A percentile compares a stretch with the other conserved stretches of the same genome.
Conservation (phyloP, 2,329 filamentous ascomycete genomes). For the Colletotrichum nymphaeae region DNA sequence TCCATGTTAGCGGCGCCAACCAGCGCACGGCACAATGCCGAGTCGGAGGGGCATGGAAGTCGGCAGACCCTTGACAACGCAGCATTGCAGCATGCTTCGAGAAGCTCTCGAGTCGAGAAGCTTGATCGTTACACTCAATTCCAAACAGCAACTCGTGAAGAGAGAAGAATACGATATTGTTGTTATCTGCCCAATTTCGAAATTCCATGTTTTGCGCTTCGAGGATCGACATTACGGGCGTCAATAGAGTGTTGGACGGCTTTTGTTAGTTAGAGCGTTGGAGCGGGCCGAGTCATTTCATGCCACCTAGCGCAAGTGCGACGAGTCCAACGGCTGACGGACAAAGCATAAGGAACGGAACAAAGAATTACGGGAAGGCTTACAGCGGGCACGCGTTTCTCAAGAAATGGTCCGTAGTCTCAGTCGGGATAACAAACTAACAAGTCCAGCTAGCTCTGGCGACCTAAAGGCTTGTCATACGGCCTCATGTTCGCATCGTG, state of each 20-base stretch:
- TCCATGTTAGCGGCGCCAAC: background rate
- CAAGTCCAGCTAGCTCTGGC: background rate
- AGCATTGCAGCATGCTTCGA: background rate
- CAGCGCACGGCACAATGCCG: conserved; percentile 27
- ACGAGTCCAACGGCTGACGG: background rate
- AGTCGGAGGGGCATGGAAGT: background rate
- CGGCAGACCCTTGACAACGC: background rate
- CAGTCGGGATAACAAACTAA: background rate
- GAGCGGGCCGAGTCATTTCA: background rate
- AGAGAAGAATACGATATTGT: background rate
- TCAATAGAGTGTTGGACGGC: background rate
- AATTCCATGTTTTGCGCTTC: background rate
- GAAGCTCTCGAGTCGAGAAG: background rate
- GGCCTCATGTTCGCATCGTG: background rate
- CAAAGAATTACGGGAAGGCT: background rate
- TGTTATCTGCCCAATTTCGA: background rate
- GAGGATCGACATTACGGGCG: background rate
- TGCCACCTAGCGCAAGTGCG: too few relatives aligned
- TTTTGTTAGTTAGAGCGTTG: background rate
- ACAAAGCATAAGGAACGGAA: background rate
- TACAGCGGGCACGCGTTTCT: background rate
- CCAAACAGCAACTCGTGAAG: background rate
- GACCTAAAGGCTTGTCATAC: background rate
- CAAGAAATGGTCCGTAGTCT: background rate
- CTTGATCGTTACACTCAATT: background rate